These are phyloP conservation scores for Tetradesmus lagerheimii DNA, from an alignment of 139 green algal species.

Conservation along the genomic window DNA sequence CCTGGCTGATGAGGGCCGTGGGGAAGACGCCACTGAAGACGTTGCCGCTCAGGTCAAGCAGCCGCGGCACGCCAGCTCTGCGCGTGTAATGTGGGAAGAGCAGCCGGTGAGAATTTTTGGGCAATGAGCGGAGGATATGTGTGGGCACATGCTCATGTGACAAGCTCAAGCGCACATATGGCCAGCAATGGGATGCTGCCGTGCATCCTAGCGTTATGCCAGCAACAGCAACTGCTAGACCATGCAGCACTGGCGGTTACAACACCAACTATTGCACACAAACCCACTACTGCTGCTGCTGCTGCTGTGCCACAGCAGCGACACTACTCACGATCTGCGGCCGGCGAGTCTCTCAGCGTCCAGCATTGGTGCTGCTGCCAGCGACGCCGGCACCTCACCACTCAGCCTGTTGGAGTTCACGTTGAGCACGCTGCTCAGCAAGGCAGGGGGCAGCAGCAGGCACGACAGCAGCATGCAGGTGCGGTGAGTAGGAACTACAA, in stretches of 20 bases:
- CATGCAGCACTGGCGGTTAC: too few species aligned
- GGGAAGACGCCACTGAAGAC: background rate
- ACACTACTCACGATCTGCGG: background rate
- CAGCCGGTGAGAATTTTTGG: too few species aligned
- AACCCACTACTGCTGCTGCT: background rate
- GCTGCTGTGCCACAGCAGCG: background rate
- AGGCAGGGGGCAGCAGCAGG: background rate
- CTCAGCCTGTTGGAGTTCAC: conserved; percentile 8
- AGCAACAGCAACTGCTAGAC: too few species aligned
- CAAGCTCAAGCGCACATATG: too few species aligned
- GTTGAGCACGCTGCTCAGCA: background rate
- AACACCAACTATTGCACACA: too few species aligned
- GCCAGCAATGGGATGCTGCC: too few species aligned
- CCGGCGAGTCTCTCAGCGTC: background rate
- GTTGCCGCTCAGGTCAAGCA: conserved; percentile 19
- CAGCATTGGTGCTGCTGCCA: conserved; percentile 1
- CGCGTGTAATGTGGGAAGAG: background rate
- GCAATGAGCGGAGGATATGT: too few species aligned
- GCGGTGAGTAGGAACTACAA: too few species aligned
- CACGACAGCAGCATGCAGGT: background rate
- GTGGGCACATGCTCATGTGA: too few species aligned
- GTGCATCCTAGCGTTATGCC: too few species aligned
- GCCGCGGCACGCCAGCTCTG: background rate
- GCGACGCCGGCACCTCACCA: background rate
- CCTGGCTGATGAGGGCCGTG: background rate